Evolutionary conservation across 2,329 filamentous ascomycete species (phyloP).

Genomic region (Magnaporthales sp.): DNA sequence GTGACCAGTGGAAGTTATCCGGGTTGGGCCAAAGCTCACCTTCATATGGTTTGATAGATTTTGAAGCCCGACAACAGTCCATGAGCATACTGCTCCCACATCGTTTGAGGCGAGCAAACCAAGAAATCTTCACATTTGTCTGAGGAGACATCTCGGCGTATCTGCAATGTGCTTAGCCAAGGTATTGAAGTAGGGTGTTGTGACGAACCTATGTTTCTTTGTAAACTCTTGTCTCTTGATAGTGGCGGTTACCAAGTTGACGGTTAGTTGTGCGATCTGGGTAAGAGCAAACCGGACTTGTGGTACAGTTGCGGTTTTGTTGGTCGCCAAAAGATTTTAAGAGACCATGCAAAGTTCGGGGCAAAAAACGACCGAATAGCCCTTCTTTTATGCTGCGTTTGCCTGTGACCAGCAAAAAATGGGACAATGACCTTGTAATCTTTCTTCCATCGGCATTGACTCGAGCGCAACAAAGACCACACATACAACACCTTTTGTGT

Average conservation of each 20-base stretch:
- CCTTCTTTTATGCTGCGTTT: background rate
- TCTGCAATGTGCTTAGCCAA: background rate
- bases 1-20: background rate
- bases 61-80: background rate
- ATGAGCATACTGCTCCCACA: background rate
- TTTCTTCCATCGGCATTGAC: background rate
- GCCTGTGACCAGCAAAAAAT: background rate
- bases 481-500: background rate
- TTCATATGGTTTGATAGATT: background rate
- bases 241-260: background rate
- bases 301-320: background rate
- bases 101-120: background rate
- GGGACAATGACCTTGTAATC: background rate
- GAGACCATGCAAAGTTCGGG: background rate
- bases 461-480: background rate
- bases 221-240: background rate
- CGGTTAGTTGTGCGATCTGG: background rate
- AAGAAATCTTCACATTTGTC: background rate
- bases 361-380: background rate
- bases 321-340: background rate
- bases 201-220: background rate
- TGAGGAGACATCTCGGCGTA: background rate
- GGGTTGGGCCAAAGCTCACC: slow-evolving; percentile 1
- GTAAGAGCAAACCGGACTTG: background rate
- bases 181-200: background rate